Evolutionary conservation across 2,329 filamentous ascomycete genomes (phyloP), one percentile per base, ranked within the genome.

Genomic region (Botryotinia convoluta): DNA sequence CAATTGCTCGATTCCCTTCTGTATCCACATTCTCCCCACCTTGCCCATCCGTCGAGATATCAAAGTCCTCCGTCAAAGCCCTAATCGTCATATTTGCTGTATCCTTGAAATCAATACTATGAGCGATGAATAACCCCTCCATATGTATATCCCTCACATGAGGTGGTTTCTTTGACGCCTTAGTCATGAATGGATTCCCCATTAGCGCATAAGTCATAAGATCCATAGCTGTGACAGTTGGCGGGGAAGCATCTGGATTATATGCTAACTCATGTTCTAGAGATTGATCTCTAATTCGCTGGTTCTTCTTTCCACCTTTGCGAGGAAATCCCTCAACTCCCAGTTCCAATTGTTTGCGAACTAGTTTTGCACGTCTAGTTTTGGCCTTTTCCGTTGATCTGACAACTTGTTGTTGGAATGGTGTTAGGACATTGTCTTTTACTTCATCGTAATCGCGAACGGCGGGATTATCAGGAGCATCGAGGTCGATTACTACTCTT

Each of bases 401-500:
- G 35, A 39, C 35, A 26, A 45, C 20, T 64, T 63, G 57, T 64
- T 57, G 18, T 54, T 68, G 48, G 5, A 32, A 35, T 22, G 26
- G 48, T 32, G 45, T 71, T 12, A 44, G 44, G 26, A 51, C 6
- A 42, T 57, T 44, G n/a, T 71, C 59, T 39, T 42, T 44, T 42
- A 5, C 20, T 32, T 65, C 60, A 26, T 71, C 37, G n/a, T 71
- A 71, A 8, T 71, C 45, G 45, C 60, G 69, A 57, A 88, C 86
- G 64, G 82, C 79, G 1, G 77, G 80, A 75, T 78, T 84, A 32
- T 84, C 82, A 74, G 85, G 83, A 62, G 85, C 84, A 75, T 89
- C 87, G 57, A 89, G 85, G 73, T 89, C 86, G 57, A 89, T 82
- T 4, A 88, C 78, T 18, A 85, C 75, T 29, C 82, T 71, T 20